These are phyloP conservation scores for Pythium graminicola DNA, from an alignment of 352 stramenopile species.

Conservation along the genomic window DNA sequence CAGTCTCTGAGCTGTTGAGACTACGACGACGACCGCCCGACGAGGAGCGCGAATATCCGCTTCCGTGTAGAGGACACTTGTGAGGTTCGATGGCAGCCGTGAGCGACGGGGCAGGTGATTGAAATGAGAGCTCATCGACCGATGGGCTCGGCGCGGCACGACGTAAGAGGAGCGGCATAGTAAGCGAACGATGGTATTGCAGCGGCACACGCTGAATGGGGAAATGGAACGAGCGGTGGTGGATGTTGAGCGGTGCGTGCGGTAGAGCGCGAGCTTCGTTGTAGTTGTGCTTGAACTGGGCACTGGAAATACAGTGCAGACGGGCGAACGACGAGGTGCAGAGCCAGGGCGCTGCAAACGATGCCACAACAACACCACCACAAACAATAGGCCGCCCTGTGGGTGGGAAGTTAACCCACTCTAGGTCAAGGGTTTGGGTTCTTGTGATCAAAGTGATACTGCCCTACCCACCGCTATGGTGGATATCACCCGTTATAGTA, in stretches of 20 bases:
- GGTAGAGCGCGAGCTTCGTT: neutral
- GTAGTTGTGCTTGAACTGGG: conserved; percentile 15
- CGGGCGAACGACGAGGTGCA: conserved; percentile 8
- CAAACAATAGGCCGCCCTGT: conserved; percentile 13
- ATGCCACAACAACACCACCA: conserved; percentile 1
- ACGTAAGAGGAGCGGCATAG: conserved; percentile 71
- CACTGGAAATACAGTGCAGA: conserved; percentile 19
- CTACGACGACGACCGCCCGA: conserved; percentile 19
- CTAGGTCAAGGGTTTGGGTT: too few species aligned
- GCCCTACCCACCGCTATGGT: too few species aligned
- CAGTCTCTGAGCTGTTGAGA: conserved; percentile 20
- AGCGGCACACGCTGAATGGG: conserved; percentile 13
- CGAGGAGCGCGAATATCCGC: conserved; percentile 1
- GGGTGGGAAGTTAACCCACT: too few species aligned
- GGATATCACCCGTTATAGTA: too few species aligned
- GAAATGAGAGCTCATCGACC: conserved; percentile 65
- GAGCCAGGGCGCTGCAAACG: neutral
- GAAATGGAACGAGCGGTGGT: neutral
- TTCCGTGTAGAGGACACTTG: conserved; percentile 16
- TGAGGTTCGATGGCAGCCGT: conserved; percentile 11
- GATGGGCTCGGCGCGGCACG: conserved; percentile 56
- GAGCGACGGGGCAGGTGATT: conserved; percentile 30
- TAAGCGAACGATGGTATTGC: conserved; percentile 1
- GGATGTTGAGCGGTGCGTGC: neutral
- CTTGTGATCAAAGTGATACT: too few species aligned